phyloP scores from a whole-genome alignment of 805 yeast genomes.

The Metschnikowia orientalis region DNA sequence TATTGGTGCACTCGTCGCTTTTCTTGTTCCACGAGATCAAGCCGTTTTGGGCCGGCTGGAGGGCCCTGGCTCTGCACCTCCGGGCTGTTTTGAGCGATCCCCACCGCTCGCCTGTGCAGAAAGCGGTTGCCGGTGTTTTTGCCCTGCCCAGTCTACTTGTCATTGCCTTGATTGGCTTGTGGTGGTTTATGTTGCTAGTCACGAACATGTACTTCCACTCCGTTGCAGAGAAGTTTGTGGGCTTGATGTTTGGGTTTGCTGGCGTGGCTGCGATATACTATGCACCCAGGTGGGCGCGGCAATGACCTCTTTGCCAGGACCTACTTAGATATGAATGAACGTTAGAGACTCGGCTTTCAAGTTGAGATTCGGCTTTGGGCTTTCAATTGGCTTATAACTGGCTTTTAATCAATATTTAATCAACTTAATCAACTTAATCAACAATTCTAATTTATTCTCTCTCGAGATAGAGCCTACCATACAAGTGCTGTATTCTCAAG shows the following conservation, averaged over 20 bases:
- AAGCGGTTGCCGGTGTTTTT: neutral
- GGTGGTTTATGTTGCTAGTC: conserved; percentile 86
- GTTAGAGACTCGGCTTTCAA: too few relatives aligned
- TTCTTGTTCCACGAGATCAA: conserved; percentile 62
- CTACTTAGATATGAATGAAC: too few relatives aligned
- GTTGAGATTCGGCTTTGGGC: too few relatives aligned
- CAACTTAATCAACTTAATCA: too few relatives aligned
- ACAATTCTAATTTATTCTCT: too few relatives aligned
- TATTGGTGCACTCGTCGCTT: conserved; percentile 62
- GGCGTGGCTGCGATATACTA: conserved; percentile 47
- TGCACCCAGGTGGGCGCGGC: conserved; percentile 25
- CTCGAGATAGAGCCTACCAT: too few relatives aligned
- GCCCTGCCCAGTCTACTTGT: conserved; percentile 24
- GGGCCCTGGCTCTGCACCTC: neutral
- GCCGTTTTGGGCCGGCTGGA: conserved; percentile 34
- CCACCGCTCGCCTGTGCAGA: neutral
- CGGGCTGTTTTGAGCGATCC: neutral
- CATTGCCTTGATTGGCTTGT: conserved; percentile 37
- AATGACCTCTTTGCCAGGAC: neutral
- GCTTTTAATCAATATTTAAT: too few relatives aligned
- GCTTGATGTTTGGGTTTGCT: conserved; percentile 57
- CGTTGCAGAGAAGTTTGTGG: conserved; percentile 66
- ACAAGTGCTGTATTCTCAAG: too few relatives aligned
- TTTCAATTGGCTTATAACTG: too few relatives aligned
- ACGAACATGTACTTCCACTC: conserved; percentile 87